Evolutionary conservation across 768 basidiomycete species (phyloP).

Genomic region (Xerocomellus amylosporus): DNA sequence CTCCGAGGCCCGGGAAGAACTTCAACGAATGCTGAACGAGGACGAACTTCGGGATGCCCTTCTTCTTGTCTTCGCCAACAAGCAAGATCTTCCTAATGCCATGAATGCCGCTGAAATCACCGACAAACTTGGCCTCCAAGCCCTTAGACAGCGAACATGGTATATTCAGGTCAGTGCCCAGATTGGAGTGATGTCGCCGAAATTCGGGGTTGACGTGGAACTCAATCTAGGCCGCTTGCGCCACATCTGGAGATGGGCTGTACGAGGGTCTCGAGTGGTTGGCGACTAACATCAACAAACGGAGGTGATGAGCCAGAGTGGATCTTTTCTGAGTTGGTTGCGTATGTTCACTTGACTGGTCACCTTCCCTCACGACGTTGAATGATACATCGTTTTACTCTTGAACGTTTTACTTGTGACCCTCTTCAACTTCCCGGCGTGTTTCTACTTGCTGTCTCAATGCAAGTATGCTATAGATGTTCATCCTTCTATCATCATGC

Average conservation of each 20-base stretch:
- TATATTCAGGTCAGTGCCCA: constrained; percentile 77
- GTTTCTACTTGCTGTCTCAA: constrained; percentile 2
- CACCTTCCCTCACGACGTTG: constrained; percentile 59
- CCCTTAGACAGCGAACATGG: constrained; percentile 96
- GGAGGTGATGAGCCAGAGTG: constrained; percentile 56
- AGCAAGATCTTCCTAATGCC: constrained; percentile 99
- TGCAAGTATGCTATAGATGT: constrained; percentile 22
- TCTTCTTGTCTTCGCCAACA: constrained; percentile 99
- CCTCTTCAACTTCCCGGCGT: constrained; percentile 24
- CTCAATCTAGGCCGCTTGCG: constrained; percentile 80
- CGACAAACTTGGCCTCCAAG: constrained; percentile 98
- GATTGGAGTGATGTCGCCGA: neutral
- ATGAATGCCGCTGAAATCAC: constrained; percentile 99
- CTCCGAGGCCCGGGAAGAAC: constrained; percentile 96
- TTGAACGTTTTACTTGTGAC: constrained; percentile 31
- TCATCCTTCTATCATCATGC: constrained; percentile 6
- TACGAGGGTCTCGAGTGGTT: constrained; percentile 99
- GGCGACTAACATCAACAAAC: constrained; percentile 81
- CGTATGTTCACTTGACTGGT: constrained; percentile 48
- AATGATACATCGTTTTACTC: constrained; percentile 47
- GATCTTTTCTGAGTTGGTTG: constrained; percentile 37
- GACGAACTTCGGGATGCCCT: constrained; percentile 98
- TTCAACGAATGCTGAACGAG: constrained; percentile 99
- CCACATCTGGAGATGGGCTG: constrained; percentile 96
- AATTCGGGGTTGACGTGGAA: constrained; percentile 15